Percentiles rank a stretch among this genome's conserved stretches.
These are phyloP conservation scores for Fusarium sp. DNA, from an alignment of 2,329 filamentous ascomycete genomes.

Conservation along the genomic window DNA sequence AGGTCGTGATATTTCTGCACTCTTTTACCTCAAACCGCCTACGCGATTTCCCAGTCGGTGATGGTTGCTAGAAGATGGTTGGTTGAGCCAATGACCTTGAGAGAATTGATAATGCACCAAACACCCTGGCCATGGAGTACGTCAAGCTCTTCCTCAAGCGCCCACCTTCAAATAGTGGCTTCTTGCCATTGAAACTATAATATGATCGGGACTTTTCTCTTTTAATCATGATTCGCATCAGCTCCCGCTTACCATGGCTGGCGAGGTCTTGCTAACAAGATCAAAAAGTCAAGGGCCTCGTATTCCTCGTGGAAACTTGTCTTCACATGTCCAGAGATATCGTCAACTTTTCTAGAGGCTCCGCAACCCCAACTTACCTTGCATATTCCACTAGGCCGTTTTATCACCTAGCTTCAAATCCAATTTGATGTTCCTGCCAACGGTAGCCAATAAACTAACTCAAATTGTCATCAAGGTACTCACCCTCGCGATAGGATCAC, in stretches of 20 bases:
- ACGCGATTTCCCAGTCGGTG: neutral
- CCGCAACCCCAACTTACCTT: conserved; percentile 5
- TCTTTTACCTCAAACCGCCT: neutral
- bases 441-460: conserved; percentile 16
- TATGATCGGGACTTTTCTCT: too few species aligned
- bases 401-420: neutral
- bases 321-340: neutral
- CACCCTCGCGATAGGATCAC: conserved; percentile 18
- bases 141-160: neutral
- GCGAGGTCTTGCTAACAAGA: too few species aligned
- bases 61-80: rapidly evolving
- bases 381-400: neutral
- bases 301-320: too few species aligned
- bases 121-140: neutral
- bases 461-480: conserved; percentile 33
- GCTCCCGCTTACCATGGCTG: too few species aligned
- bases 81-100: conserved; percentile 2
- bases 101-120: conserved; percentile 4
- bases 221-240: too few species aligned
- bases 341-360: conserved; percentile 10
- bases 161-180: neutral
- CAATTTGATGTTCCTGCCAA: neutral
- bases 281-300: too few species aligned
- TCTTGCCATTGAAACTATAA: neutral
- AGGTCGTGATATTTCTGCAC: neutral